phyloP scores from a whole-genome alignment of 2,329 filamentous ascomycete genomes.

The Rhynchosporium graminicola region DNA sequence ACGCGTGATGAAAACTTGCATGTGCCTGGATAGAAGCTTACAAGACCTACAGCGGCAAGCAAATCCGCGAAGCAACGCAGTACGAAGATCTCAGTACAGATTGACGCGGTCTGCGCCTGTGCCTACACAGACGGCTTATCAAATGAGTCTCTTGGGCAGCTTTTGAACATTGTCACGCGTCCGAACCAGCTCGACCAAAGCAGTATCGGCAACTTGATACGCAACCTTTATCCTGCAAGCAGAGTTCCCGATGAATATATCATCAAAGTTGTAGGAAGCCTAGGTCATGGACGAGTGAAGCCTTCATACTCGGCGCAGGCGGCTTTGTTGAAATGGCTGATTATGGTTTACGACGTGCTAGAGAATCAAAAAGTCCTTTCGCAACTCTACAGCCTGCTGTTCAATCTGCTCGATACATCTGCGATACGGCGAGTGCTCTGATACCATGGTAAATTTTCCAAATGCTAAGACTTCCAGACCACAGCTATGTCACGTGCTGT shows the following conservation, averaged over 20 bases:
- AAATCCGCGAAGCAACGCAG: slow-evolving; percentile 66
- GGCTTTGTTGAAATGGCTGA: slow-evolving; percentile 74
- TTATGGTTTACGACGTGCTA: slow-evolving; percentile 72
- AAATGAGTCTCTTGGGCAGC: slow-evolving; percentile 56
- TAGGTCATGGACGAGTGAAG: slow-evolving; percentile 79
- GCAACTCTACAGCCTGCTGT: slow-evolving; percentile 73
- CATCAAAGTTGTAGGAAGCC: slow-evolving; percentile 66
- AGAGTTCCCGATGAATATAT: slow-evolving; percentile 61
- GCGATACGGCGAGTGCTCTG: slow-evolving; percentile 60
- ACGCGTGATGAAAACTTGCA: slow-evolving; percentile 23
- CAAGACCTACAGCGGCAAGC: slow-evolving; percentile 51
- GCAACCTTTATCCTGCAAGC: slow-evolving; percentile 73
- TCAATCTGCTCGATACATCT: slow-evolving; percentile 80
- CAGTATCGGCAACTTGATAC: slow-evolving; percentile 67
- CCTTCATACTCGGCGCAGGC: slow-evolving; percentile 71
- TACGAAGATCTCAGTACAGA: slow-evolving; percentile 60
- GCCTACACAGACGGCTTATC: slow-evolving; percentile 70
- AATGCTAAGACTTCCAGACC: slow-evolving; percentile 29
- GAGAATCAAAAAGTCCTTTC: slow-evolving; percentile 64
- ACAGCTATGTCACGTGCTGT: slow-evolving; percentile 72
- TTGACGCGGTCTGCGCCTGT: slow-evolving; percentile 62
- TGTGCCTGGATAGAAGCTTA: slow-evolving; percentile 13
- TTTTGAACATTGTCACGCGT: slow-evolving; percentile 67
- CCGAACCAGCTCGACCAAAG: slow-evolving; percentile 75
- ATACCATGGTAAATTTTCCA: neutral